These are phyloP conservation scores for Monilinia polystroma DNA, from an alignment of 2,329 filamentous ascomycete species.

Conservation along the genomic window DNA sequence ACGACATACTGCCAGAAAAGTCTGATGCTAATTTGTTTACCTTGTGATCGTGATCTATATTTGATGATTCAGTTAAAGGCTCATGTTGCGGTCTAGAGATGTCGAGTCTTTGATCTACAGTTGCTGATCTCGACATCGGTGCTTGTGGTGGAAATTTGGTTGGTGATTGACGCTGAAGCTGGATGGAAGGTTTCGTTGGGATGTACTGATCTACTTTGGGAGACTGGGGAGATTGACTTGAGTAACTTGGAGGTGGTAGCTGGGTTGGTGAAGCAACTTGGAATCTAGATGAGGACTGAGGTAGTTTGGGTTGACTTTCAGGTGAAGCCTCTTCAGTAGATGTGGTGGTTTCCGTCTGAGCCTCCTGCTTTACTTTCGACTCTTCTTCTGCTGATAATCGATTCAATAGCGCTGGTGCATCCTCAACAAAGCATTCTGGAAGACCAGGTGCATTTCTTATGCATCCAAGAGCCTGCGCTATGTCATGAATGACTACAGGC, in stretches of 20 bases:
- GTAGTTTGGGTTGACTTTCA: background rate
- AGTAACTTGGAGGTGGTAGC: background rate
- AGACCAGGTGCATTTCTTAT: conserved; percentile 15
- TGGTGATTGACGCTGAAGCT: background rate
- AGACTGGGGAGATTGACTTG: background rate
- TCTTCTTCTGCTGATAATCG: conserved; percentile 3
- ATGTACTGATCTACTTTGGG: background rate
- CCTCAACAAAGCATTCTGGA: conserved; percentile 1
- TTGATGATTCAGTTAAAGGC: background rate
- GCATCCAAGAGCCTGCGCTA: conserved; percentile 15
- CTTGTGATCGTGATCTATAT: background rate
- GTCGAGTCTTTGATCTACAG: background rate
- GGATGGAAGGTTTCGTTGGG: background rate
- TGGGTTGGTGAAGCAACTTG: background rate
- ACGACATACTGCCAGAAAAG: background rate
- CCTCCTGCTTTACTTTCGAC: background rate
- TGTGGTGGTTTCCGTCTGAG: background rate
- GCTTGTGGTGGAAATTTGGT: background rate
- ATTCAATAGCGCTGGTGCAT: conserved; percentile 7
- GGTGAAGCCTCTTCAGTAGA: conserved; percentile 1
- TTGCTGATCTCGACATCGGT: background rate
- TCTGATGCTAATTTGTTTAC: background rate
- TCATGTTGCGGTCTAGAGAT: background rate
- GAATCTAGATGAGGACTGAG: background rate
- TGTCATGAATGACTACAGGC: conserved; percentile 15